These are phyloP conservation scores for Solanum tarijense DNA, from an alignment of 257 asterid genomes.

Conservation along the genomic window DNA sequence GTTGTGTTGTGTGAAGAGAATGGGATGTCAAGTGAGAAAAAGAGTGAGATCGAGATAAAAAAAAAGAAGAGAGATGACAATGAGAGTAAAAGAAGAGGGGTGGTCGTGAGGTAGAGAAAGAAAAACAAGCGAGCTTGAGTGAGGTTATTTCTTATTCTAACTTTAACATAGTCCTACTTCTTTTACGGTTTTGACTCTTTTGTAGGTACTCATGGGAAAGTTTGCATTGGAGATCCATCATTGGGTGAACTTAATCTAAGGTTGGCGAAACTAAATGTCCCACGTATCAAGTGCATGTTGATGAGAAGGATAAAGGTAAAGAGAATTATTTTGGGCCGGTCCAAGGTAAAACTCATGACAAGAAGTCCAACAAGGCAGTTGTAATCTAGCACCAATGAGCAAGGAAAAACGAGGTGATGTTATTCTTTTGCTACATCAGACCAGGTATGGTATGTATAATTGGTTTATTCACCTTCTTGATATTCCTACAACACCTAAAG, in stretches of 20 bases:
- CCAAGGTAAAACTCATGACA: background rate
- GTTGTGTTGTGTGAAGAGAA: background rate
- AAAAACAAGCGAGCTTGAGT: background rate
- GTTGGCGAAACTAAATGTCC: background rate
- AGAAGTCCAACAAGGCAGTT: background rate
- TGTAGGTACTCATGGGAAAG: background rate
- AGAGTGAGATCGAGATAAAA: background rate
- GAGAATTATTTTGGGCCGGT: background rate
- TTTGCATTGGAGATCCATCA: background rate
- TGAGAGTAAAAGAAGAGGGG: background rate
- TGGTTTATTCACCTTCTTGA: background rate
- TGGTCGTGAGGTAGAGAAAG: background rate
- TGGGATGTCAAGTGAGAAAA: background rate
- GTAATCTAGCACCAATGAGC: background rate
- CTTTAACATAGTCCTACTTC: background rate
- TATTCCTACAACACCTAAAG: background rate
- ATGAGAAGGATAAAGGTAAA: background rate
- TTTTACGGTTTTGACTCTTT: background rate
- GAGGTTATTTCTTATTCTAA: background rate
- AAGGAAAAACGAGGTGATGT: background rate
- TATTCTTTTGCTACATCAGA: background rate
- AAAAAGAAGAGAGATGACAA: background rate
- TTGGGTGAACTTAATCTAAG: background rate
- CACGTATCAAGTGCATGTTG: background rate
- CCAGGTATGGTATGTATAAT: background rate